Base-by-base conservation (phyloP, 352 stramenopile genomes). In the Phytophthora citrophthora region DNA sequence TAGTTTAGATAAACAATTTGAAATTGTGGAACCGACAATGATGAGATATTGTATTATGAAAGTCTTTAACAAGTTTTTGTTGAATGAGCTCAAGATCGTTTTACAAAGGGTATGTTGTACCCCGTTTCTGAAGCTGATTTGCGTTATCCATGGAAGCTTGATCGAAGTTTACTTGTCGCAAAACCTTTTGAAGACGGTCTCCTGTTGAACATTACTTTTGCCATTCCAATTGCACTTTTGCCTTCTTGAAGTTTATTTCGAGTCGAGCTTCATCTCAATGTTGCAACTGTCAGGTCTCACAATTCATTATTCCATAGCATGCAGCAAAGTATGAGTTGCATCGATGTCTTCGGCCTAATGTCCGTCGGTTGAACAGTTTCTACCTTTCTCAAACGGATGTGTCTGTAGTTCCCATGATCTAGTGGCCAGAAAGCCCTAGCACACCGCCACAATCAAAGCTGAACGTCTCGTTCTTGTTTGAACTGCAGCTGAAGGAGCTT, bases 161-260 rank as follows among this genome's bases (percentile, higher is more conserved):
- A 59, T 48, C 55, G 46, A 41, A 56, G 38, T 51, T 56, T 47
- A 54, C 46, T 47, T 63, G 54, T 62, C 54, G 18, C 38, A 49
- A 26, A 16, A 8, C 9, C 29, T 34, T 34, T 34, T 32, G 34
- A 16, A 16, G 34, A 40, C 11, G 32, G 34, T 41, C 34, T 18
- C 34, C 34, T 12, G 11, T 40, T 15, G 11, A 15, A 40, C 11
- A 16, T 40, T 40, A 11, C 34, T 16, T 32, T 34, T 34, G 29
- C 29, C 3, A 11, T 32, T 32, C 6, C 27, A 32, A 32, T 32
- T 32, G 29, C 34, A 40, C 11, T 16, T n/a, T 40, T 40, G 12
- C 34, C 34, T 20, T 20, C 8, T 34, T 34, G 29, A 0, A 34
- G 29, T 34, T 34, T 34, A 34, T 34, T 34, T 34, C 29, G 29